Conservation (phyloP, 345 rosid genomes). For the Brassica nigra region DNA sequence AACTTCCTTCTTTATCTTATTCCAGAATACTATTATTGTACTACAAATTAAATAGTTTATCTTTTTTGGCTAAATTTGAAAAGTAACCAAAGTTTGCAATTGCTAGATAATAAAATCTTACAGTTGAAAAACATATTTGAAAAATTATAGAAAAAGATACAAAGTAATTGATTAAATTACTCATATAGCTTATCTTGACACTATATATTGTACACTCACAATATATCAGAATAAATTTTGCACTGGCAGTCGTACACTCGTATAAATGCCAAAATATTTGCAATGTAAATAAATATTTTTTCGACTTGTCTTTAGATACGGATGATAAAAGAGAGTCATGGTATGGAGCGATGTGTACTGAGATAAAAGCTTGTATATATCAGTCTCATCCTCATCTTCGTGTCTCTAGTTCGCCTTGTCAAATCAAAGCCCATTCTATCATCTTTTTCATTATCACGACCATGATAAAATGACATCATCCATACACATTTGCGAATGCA, state of each 20-base stretch:
- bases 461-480: not conserved
- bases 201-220: too few species aligned
- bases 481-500: constrained; percentile 20
- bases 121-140: too few species aligned
- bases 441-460: constrained; percentile 17
- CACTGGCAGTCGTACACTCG: constrained; percentile 11
- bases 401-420: constrained; percentile 34
- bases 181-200: too few species aligned
- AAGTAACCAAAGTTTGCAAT: too few species aligned
- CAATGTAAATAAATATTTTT: not conserved
- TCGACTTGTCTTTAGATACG: not conserved
- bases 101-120: too few species aligned
- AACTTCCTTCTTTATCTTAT: not conserved
- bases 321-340: constrained; percentile 34
- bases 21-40: not conserved
- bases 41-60: not conserved
- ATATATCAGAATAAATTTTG: not conserved
- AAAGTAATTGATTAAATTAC: too few species aligned
- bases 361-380: constrained; percentile 11
- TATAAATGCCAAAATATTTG: constrained; percentile 1
- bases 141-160: too few species aligned
- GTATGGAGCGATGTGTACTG: constrained; percentile 39
- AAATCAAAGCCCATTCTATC: constrained; percentile 39
- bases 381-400: constrained; percentile 18
- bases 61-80: too few species aligned